phyloP scores from a whole-genome alignment of 805 yeast species.

The Ogataea nonfermentans region DNA sequence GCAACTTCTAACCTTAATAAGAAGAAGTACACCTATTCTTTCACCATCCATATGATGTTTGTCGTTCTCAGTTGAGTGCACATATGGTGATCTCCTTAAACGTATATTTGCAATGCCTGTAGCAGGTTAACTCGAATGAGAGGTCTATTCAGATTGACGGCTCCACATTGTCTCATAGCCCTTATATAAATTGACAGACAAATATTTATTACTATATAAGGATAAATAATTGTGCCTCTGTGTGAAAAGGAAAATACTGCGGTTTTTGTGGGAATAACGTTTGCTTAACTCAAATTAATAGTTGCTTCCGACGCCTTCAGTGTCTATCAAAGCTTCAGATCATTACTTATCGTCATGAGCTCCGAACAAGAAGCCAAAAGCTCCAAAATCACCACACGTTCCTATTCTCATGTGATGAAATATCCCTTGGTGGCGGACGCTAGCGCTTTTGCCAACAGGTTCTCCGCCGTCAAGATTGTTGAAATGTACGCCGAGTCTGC shows the following conservation, averaged over 20 bases:
- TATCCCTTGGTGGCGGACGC: constrained; percentile 34
- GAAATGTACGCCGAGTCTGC: constrained; percentile 18
- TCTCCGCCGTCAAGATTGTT: constrained; percentile 20
- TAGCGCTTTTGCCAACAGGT: constrained; percentile 15
- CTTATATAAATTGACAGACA: constrained; percentile 11
- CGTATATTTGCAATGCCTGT: neutral
- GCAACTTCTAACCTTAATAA: neutral
- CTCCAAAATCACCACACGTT: constrained; percentile 15
- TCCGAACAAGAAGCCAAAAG: constrained; percentile 9
- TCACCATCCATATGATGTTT: too few relatives aligned
- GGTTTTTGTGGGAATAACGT: neutral
- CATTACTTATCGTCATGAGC: constrained; percentile 7
- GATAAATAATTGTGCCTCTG: neutral
- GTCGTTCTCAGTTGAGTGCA: neutral
- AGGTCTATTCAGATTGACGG: too few relatives aligned
- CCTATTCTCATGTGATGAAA: constrained; percentile 29
- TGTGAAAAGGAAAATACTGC: constrained; percentile 1
- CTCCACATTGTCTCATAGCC: constrained; percentile 1
- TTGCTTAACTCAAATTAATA: neutral
- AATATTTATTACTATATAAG: constrained; percentile 5
- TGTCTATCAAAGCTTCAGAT: neutral
- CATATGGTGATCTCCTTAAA: neutral
- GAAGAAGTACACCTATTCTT: too few relatives aligned
- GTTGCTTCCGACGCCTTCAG: neutral
- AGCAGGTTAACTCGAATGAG: neutral